These are phyloP conservation scores for Neurospora terricola DNA, from an alignment of 495 filamentous ascomycete genomes.

Conservation along the genomic window DNA sequence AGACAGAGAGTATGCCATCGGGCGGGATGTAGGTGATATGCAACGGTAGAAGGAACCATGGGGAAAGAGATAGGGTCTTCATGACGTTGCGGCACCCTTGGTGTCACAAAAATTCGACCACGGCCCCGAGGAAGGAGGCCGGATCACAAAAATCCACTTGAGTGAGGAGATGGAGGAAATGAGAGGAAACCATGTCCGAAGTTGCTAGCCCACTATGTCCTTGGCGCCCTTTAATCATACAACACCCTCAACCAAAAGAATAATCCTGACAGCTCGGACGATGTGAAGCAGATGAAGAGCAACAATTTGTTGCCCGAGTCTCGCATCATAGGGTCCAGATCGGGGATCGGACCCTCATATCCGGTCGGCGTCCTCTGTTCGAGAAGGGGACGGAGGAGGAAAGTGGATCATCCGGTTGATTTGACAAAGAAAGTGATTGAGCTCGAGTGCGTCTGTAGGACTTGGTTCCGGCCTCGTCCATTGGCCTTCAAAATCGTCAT, in stretches of 20 bases:
- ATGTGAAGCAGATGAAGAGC: neutral
- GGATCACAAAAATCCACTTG: neutral
- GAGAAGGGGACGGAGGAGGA: neutral
- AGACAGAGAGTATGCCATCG: neutral
- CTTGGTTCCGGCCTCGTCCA: conserved; percentile 1
- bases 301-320: neutral
- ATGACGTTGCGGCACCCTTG: neutral
- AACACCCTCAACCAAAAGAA: neutral
- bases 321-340: neutral
- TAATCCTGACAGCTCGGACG: neutral
- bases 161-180: neutral
- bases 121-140: neutral
- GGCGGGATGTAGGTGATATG: neutral
- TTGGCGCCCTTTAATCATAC: neutral
- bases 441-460: neutral
- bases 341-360: neutral
- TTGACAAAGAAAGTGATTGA: neutral
- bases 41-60: neutral
- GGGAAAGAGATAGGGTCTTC: neutral
- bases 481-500: neutral
- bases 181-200: neutral
- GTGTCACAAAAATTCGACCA: neutral
- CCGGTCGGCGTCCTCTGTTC: neutral
- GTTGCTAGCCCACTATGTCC: neutral
- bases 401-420: conserved; percentile 1